Evolutionary conservation across 495 filamentous ascomycete species (phyloP).

Genomic region (Aspergillus mulundensis): DNA sequence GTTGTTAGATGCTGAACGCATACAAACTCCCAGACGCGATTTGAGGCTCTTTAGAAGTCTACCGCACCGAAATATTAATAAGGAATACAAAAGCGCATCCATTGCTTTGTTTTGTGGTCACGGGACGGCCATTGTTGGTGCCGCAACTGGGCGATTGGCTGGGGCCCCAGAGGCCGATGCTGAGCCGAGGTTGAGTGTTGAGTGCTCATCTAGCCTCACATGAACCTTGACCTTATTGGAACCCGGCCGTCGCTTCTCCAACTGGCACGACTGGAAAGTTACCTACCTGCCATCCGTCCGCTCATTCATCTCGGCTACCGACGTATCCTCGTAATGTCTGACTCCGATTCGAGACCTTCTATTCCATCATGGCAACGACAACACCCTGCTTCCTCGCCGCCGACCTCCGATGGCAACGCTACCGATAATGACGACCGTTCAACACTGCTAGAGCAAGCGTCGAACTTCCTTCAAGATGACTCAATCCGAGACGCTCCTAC

Average conservation of each 20-base stretch:
- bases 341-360: slow-evolving; percentile 28
- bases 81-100: too few species aligned
- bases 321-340: slow-evolving; percentile 31
- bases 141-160: too few species aligned
- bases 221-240: too few species aligned
- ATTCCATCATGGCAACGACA: slow-evolving; percentile 49
- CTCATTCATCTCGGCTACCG: background rate
- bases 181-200: background rate
- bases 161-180: too few species aligned
- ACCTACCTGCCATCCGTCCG: background rate
- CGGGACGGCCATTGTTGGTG: too few species aligned
- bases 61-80: too few species aligned
- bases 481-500: slow-evolving; percentile 64
- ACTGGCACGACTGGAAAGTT: background rate
- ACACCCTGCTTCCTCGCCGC: slow-evolving; percentile 27
- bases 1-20: too few species aligned
- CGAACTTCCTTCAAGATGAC: slow-evolving; percentile 75
- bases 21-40: too few species aligned
- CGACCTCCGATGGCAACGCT: slow-evolving; percentile 26
- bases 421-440: slow-evolving; percentile 26
- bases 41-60: too few species aligned
- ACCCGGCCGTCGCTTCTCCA: background rate
- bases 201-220: too few species aligned
- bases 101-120: too few species aligned
- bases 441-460: slow-evolving; percentile 63